These are phyloP conservation scores for Chlamydomonas sp. DNA, from an alignment of 139 green algal genomes.

Conservation along the genomic window DNA sequence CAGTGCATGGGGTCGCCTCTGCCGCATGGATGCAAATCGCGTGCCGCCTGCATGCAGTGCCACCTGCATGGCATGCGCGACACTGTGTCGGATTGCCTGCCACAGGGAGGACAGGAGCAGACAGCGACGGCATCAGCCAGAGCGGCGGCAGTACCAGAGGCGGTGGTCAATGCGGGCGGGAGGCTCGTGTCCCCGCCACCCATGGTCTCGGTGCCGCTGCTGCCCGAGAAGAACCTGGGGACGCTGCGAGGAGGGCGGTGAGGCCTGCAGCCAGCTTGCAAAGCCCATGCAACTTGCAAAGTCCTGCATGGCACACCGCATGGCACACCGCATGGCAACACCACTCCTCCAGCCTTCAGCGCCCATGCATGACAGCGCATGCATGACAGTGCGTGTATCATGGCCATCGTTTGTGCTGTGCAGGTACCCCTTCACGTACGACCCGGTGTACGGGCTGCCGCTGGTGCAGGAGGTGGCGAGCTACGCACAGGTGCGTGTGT, in stretches of 20 bases:
- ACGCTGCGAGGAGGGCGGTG: constrained; percentile 33
- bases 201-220: constrained; percentile 5
- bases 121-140: constrained; percentile 3
- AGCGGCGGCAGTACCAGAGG: constrained; percentile 5
- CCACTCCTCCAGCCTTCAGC: neutral
- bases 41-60: no score
- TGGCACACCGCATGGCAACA: neutral
- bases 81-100: no score
- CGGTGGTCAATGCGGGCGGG: neutral
- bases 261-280: neutral
- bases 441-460: constrained; percentile 50
- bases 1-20: no score
- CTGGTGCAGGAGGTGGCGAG: constrained; percentile 40
- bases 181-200: neutral
- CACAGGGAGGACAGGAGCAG: no score
- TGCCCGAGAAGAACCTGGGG: constrained; percentile 46
- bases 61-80: no score
- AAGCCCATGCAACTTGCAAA: no score
- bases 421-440: constrained; percentile 48
- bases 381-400: no score
- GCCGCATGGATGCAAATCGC: no score
- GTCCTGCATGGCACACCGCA: neutral
- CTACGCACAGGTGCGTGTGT: constrained; percentile 51
- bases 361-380: neutral
- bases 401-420: constrained; percentile 2